Evolutionary conservation across 306 rosid species (phyloP).

Genomic region (Hippophae gyantsensis): DNA sequence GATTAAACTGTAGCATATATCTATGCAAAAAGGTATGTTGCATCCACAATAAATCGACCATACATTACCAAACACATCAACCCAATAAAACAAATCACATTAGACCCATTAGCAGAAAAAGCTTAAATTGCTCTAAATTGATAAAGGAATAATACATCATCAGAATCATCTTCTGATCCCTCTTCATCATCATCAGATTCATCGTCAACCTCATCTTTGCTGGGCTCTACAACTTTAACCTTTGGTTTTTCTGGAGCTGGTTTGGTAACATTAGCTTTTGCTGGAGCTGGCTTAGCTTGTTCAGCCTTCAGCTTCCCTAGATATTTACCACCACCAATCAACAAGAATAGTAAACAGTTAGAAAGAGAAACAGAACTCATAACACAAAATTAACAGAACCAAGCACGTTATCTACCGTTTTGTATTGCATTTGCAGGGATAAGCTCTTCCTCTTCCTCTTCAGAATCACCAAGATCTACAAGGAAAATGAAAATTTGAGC

Average conservation of each 20-base stretch:
- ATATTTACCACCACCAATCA: background rate
- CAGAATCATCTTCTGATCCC: slow-evolving; percentile 24
- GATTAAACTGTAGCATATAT: too few species aligned
- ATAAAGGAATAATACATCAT: slow-evolving; percentile 6
- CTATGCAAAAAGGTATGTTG: too few species aligned
- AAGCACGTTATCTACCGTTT: slow-evolving; percentile 43
- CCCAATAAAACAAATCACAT: too few species aligned
- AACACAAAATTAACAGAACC: background rate
- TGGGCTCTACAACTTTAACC: slow-evolving; percentile 49
- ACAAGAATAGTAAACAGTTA: background rate
- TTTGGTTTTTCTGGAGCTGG: slow-evolving; percentile 32
- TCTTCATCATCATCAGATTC: slow-evolving; percentile 29
- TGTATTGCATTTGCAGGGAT: slow-evolving; percentile 21
- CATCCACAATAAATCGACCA: too few species aligned
- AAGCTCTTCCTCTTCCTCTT: slow-evolving; percentile 26
- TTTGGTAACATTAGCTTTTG: slow-evolving; percentile 32
- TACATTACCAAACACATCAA: too few species aligned
- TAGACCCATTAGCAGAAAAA: too few species aligned
- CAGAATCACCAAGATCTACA: slow-evolving; percentile 25
- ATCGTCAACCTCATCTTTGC: slow-evolving; percentile 32
- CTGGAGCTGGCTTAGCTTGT: slow-evolving; percentile 15
- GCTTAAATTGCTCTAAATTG: background rate
- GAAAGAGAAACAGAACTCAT: too few species aligned
- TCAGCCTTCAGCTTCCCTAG: slow-evolving; percentile 41
- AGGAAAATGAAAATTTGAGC: slow-evolving; percentile 1